Percentiles rank a stretch among this genome's conserved stretches.
These are phyloP conservation scores for Herpetomonas tarakana DNA, from an alignment of 208 protist species.

Conservation along the genomic window DNA sequence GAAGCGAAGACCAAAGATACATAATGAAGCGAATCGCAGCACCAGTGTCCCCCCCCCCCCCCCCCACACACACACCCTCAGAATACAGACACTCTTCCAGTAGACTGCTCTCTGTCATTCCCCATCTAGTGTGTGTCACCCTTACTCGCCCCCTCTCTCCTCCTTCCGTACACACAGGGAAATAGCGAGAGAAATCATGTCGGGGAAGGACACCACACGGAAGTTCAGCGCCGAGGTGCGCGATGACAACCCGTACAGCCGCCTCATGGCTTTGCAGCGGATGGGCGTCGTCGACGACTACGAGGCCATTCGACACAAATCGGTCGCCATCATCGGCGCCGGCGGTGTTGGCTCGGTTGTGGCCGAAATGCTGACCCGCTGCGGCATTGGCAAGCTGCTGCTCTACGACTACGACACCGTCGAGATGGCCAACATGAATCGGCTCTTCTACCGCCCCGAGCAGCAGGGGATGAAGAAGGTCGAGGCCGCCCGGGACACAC, in stretches of 20 bases:
- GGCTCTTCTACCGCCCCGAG: constrained; percentile 95
- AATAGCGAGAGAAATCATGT: too few relatives aligned
- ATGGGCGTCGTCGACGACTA: constrained; percentile 98
- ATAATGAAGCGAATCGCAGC: too few relatives aligned
- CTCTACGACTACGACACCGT: constrained; percentile 98
- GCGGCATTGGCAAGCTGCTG: constrained; percentile 97
- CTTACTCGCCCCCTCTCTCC: too few relatives aligned
- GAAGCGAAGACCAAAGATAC: too few relatives aligned
- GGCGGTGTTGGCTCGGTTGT: constrained; percentile 96
- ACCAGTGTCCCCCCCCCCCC: too few relatives aligned
- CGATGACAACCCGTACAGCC: constrained; percentile 94
- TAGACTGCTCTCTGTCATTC: too few relatives aligned
- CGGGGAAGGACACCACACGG: too few relatives aligned
- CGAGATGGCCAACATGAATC: constrained; percentile 98
- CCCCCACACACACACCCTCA: too few relatives aligned
- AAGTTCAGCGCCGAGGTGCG: constrained; percentile 88
- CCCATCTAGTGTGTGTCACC: too few relatives aligned
- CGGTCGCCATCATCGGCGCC: constrained; percentile 93
- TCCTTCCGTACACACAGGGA: too few relatives aligned
- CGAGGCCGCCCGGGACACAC: constrained; percentile 79
- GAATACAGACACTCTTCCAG: too few relatives aligned
- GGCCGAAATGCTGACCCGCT: constrained; percentile 97
- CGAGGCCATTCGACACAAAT: constrained; percentile 89
- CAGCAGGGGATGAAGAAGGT: constrained; percentile 95
- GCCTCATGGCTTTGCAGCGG: constrained; percentile 95